Percentiles rank a stretch among this genome's conserved stretches.
Evolutionary conservation across 2,329 filamentous ascomycete species (phyloP).

Genomic region (Botrytis squamosa): DNA sequence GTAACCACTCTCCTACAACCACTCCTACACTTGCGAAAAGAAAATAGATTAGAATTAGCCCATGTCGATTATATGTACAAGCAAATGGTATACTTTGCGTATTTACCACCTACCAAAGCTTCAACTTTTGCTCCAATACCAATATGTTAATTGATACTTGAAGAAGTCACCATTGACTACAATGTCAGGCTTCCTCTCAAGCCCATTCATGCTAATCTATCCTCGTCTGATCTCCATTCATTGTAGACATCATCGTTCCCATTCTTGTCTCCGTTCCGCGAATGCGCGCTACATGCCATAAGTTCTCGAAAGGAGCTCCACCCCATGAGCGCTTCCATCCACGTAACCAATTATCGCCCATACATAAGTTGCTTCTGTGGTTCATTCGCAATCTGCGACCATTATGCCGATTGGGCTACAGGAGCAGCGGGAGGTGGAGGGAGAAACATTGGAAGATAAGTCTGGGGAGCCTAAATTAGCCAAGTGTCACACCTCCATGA

Average conservation of each 20-base stretch:
- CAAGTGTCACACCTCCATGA: neutral
- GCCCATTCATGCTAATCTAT: neutral
- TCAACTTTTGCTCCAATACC: neutral
- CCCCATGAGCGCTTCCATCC: neutral
- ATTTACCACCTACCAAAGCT: neutral
- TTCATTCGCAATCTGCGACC: neutral
- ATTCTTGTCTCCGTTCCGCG: neutral
- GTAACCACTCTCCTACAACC: neutral
- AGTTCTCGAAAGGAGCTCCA: neutral
- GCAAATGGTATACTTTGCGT: neutral
- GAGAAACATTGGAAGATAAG: constrained; percentile 65
- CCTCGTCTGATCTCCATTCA: neutral
- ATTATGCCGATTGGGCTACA: constrained; percentile 43
- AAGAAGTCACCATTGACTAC: neutral
- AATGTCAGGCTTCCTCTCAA: neutral
- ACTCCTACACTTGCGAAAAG: neutral
- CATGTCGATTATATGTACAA: neutral
- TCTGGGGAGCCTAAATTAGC: constrained; percentile 39
- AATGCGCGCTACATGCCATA: neutral
- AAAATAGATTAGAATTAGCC: neutral
- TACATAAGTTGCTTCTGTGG: neutral
- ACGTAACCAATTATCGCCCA: neutral
- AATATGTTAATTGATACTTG: neutral
- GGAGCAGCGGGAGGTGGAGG: constrained; percentile 53
- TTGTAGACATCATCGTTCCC: neutral